Evolutionary conservation across 2,329 filamentous ascomycete species (phyloP).

Genomic region (Cadophora gregata): DNA sequence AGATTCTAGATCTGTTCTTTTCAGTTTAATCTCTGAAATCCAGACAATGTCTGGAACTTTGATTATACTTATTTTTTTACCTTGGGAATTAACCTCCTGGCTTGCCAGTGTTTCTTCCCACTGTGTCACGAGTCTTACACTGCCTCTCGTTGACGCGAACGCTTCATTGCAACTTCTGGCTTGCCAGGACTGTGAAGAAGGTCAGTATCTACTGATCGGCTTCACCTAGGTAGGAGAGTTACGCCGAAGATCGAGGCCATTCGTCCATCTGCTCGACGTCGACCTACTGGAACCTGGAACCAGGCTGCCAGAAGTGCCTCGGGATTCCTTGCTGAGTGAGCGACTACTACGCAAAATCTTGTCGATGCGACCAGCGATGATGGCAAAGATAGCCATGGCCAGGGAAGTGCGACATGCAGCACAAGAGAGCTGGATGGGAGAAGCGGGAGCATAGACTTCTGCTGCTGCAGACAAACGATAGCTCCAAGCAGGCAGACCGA

Average conservation of each 20-base stretch:
- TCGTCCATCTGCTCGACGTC: background rate
- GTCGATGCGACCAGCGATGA: background rate
- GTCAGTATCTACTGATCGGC: background rate
- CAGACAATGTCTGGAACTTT: constrained; percentile 70
- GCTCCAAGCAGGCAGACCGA: background rate
- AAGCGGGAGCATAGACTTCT: background rate
- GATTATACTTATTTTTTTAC: constrained; percentile 87
- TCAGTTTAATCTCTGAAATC: constrained; percentile 96
- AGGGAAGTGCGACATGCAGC: background rate
- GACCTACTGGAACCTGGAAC: too few species aligned
- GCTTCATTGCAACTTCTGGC: constrained; percentile 59
- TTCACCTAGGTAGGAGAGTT: background rate
- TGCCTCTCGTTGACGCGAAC: constrained; percentile 74
- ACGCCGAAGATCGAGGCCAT: background rate
- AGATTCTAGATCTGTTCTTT: constrained; percentile 71
- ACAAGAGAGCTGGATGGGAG: background rate
- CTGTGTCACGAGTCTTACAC: constrained; percentile 80
- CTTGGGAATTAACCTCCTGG: constrained; percentile 63
- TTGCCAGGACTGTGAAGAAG: constrained; percentile 64
- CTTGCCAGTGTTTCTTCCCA: constrained; percentile 71
- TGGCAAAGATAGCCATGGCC: background rate
- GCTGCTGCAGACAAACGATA: background rate
- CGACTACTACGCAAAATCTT: background rate
- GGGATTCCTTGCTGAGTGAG: background rate
- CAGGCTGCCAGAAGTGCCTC: background rate